Conservation (phyloP, 768 basidiomycete genomes). For the Myochromella boudieri region DNA sequence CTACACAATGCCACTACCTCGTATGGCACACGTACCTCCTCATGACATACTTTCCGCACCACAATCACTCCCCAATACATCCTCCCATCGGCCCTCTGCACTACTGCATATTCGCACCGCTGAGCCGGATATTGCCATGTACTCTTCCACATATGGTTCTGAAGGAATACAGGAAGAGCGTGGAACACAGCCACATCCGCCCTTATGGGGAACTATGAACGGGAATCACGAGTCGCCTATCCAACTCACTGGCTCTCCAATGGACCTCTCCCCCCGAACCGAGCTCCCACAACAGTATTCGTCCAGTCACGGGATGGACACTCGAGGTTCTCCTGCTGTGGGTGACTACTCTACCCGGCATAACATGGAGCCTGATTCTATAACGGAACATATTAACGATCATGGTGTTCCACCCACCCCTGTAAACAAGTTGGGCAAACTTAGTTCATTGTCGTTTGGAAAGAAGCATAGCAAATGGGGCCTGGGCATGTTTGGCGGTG, state of each 20-base stretch:
- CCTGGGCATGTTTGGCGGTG: constrained; percentile 71
- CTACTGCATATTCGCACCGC: too few species aligned
- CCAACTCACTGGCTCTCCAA: constrained; percentile 49
- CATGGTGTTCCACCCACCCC: constrained; percentile 41
- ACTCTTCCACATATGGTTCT: constrained; percentile 27
- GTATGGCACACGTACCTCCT: constrained; percentile 28
- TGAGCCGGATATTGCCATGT: constrained; percentile 18
- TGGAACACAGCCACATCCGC: constrained; percentile 24
- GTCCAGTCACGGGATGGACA: constrained; percentile 47
- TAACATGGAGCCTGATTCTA: constrained; percentile 37
- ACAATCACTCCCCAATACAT: constrained; percentile 11
- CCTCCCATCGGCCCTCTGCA: constrained; percentile 27
- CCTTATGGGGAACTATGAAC: constrained; percentile 20
- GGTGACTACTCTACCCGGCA: constrained; percentile 51
- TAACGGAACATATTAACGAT: constrained; percentile 33
- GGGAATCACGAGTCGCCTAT: constrained; percentile 20
- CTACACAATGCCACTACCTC: constrained; percentile 32
- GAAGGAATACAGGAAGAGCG: constrained; percentile 24
- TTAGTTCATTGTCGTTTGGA: constrained; percentile 58
- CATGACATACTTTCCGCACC: constrained; percentile 14
- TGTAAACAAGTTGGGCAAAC: constrained; percentile 55
- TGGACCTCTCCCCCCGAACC: constrained; percentile 58
- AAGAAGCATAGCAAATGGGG: constrained; percentile 73
- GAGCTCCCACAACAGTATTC: constrained; percentile 44
- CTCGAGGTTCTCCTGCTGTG: constrained; percentile 50